Evolutionary conservation across 2,329 filamentous ascomycete genomes (phyloP).

Genomic region (Elsinoe australis): DNA sequence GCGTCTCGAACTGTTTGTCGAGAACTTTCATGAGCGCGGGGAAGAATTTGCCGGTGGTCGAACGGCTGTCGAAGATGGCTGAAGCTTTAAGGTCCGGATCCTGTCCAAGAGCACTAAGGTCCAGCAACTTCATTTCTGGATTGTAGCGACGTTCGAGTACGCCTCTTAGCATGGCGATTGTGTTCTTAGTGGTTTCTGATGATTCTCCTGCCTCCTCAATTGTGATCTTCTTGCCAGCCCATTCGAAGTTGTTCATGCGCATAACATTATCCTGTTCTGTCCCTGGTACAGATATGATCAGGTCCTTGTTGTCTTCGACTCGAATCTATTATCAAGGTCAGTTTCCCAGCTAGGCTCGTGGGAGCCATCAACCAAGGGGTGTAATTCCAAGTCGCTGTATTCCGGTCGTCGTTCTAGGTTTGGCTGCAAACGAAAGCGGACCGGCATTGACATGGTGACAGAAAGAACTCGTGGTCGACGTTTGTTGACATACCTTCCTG

Average conservation of each 20-base stretch:
- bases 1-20: constrained; percentile 64
- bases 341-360: constrained; percentile 19
- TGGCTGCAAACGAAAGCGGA: constrained; percentile 27
- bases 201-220: constrained; percentile 27
- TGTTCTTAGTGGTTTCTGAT: constrained; percentile 40
- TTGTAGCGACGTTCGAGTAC: constrained; percentile 72
- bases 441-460: constrained; percentile 22
- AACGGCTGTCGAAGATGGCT: constrained; percentile 65
- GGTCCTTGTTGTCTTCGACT: constrained; percentile 31
- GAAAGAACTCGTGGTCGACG: constrained; percentile 18
- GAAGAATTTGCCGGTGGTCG: constrained; percentile 78
- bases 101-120: constrained; percentile 68
- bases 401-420: constrained; percentile 29
- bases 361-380: constrained; percentile 18
- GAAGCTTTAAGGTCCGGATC: constrained; percentile 65
- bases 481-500: constrained; percentile 31
- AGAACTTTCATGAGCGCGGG: constrained; percentile 84
- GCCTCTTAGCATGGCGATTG: constrained; percentile 52
- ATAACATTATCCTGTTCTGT: constrained; percentile 31
- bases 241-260: constrained; percentile 36
- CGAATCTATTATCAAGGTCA: constrained; percentile 28
- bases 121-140: constrained; percentile 62
- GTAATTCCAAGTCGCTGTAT: constrained; percentile 19
- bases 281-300: constrained; percentile 33
- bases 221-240: constrained; percentile 34